Evolutionary conservation across 768 basidiomycete genomes (phyloP).

Genomic region (Neoboletus brunneissimus): DNA sequence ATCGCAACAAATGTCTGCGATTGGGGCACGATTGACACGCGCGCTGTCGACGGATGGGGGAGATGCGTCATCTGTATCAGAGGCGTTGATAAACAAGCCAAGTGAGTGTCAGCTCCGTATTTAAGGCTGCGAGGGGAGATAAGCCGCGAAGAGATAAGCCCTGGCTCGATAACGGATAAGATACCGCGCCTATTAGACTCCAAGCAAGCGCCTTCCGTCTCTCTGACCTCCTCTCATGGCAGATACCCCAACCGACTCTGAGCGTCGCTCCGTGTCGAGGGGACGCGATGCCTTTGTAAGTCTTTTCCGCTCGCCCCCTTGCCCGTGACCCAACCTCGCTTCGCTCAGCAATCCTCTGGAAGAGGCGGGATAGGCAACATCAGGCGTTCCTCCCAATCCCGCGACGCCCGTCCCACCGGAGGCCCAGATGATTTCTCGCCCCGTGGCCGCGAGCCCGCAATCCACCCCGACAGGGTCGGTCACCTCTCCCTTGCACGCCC

Average conservation of each 20-base stretch:
- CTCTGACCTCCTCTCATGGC: slow-evolving; percentile 20
- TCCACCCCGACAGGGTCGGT: slow-evolving; percentile 39
- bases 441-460: slow-evolving; percentile 54
- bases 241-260: slow-evolving; percentile 22
- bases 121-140: slow-evolving; percentile 12
- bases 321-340: neutral
- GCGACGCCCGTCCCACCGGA: slow-evolving; percentile 40
- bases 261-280: slow-evolving; percentile 51
- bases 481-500: neutral
- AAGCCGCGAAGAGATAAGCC: slow-evolving; percentile 20
- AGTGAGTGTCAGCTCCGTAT: slow-evolving; percentile 6
- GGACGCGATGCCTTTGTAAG: slow-evolving; percentile 60
- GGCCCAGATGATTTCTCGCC: slow-evolving; percentile 56
- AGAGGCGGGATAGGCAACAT: slow-evolving; percentile 73
- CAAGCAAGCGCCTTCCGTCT: too few species aligned
- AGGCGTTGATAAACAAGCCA: slow-evolving; percentile 15
- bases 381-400: slow-evolving; percentile 44
- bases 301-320: slow-evolving; percentile 6
- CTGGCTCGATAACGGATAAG: slow-evolving; percentile 19
- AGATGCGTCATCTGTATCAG: neutral
- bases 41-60: slow-evolving; percentile 13
- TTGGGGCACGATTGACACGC: slow-evolving; percentile 16
- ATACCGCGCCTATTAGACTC: neutral
- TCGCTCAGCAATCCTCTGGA: slow-evolving; percentile 51
- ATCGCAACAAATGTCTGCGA: slow-evolving; percentile 19